Base-by-base conservation (phyloP, 148 eudicot genomes). In the Beta vulgaris region DNA sequence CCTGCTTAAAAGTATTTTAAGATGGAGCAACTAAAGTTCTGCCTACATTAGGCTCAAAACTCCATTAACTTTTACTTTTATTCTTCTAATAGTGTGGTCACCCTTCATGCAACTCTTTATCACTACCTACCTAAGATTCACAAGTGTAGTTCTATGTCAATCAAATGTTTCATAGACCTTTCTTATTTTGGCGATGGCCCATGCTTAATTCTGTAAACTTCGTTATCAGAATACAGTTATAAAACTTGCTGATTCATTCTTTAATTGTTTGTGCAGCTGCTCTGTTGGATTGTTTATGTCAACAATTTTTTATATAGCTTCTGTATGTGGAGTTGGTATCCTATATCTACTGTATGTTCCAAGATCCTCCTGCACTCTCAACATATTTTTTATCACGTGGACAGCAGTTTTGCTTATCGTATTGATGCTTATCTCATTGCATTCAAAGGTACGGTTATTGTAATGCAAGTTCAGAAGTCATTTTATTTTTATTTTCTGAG, bases 311-410 rank as follows among this genome's bases (percentile, higher is more conserved):
- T 94, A 94, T 64, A 74, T 89, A 2, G 91, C 89, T 26, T 94
- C 97, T 18, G 63, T 84, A 7, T 86, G 91, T 78, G 98, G 97
- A 73, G 86, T 92, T 8, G 87, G 79, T 59, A 74, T 81, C 75
- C 88, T 94, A 88, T 94, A 90, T 55, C 77, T 77, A 35, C 73
- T 85, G 59, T 94, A 90, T 53, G 91, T 85, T 65, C 88, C 93
- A 1, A 87, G 79, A 66, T 74, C 86, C 31, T 87, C 98, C 0
- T 94, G 98, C 84, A 78, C 83, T 59, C 93, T 94, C 72, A 94
- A 94, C 84, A 88, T 91, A 83, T 94, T 94, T 82, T 94, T 94
- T 87, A 91, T 94, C 80, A 73, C 89, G 8, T 94, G 98, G 98
- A 91, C 97, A 13, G 90, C 79, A 58, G 65, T 89, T 78, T 79